Conservation (phyloP, 805 yeast species). For the Wickerhamomyces mucosus region DNA sequence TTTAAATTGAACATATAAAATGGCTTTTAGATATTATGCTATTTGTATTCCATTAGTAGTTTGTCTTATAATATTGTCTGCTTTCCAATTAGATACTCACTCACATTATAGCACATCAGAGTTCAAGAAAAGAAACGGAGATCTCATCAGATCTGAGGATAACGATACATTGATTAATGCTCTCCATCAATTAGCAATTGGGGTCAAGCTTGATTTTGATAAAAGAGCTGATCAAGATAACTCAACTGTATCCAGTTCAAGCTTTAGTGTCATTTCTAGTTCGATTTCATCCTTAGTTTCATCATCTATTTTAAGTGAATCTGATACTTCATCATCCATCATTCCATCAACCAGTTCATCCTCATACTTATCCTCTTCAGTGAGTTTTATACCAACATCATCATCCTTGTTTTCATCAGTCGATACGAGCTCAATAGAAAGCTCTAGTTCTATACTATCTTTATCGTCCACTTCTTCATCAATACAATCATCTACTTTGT, state of each 20-base stretch:
- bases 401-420: neutral
- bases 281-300: neutral
- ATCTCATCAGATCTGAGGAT: too few relatives aligned
- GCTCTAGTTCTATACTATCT: neutral
- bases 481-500: conserved; percentile 2
- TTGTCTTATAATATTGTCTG: too few relatives aligned
- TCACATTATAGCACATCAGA: too few relatives aligned
- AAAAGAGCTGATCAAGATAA: neutral
- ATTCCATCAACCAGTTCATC: neutral
- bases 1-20: too few relatives aligned
- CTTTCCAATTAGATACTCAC: too few relatives aligned
- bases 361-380: neutral
- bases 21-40: too few relatives aligned
- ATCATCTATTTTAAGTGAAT: neutral
- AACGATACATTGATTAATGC: too few relatives aligned
- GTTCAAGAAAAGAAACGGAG: too few relatives aligned
- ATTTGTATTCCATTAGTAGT: too few relatives aligned
- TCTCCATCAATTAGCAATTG: too few relatives aligned
- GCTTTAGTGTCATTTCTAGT: neutral
- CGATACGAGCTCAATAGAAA: neutral
- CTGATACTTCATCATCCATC: neutral
- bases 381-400: neutral
- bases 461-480: conserved; percentile 2
- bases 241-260: too few relatives aligned
- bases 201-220: neutral